These are phyloP conservation scores for Flagelloscypha sp. DNA, from an alignment of 768 basidiomycete genomes.

Conservation along the genomic window DNA sequence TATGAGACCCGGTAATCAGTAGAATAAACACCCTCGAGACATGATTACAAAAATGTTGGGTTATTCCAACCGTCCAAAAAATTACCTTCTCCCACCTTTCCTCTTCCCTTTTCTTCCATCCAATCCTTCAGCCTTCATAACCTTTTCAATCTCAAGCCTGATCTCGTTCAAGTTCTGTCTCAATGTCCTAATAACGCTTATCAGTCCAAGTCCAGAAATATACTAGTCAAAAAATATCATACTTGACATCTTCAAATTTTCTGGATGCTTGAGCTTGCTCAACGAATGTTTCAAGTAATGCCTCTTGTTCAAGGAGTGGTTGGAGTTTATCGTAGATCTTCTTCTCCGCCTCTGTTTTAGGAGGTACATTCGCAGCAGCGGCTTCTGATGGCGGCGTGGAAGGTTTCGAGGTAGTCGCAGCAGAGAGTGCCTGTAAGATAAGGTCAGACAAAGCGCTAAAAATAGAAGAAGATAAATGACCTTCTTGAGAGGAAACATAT, in stretches of 20 bases:
- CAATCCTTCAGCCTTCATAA: conserved; percentile 31
- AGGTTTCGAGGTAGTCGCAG: conserved; percentile 39
- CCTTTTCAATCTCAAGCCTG: conserved; percentile 68
- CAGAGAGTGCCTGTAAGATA: conserved; percentile 30
- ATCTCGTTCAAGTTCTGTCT: conserved; percentile 78
- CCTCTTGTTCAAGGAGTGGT: conserved; percentile 90
- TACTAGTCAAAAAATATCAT: too few relatives aligned
- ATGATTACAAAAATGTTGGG: too few relatives aligned
- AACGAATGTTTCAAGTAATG: conserved; percentile 81
- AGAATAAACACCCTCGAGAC: too few relatives aligned
- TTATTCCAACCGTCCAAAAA: too few relatives aligned
- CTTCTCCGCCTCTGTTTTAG: conserved; percentile 9
- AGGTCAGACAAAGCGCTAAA: not conserved
- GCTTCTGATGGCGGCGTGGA: too few relatives aligned
- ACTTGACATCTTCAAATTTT: conserved; percentile 95
- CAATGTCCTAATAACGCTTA: too few relatives aligned
- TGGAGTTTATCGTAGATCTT: conserved; percentile 55
- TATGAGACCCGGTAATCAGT: too few relatives aligned
- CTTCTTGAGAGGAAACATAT: conserved; percentile 86
- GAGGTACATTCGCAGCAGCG: too few relatives aligned
- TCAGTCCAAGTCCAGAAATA: too few relatives aligned
- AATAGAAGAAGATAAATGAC: conserved; percentile 24
- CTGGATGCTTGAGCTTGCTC: conserved; percentile 83
- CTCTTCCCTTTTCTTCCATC: conserved; percentile 2
- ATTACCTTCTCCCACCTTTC: too few relatives aligned